phyloP scores from a whole-genome alignment of 345 rosid genomes.

The Gossypium turneri region DNA sequence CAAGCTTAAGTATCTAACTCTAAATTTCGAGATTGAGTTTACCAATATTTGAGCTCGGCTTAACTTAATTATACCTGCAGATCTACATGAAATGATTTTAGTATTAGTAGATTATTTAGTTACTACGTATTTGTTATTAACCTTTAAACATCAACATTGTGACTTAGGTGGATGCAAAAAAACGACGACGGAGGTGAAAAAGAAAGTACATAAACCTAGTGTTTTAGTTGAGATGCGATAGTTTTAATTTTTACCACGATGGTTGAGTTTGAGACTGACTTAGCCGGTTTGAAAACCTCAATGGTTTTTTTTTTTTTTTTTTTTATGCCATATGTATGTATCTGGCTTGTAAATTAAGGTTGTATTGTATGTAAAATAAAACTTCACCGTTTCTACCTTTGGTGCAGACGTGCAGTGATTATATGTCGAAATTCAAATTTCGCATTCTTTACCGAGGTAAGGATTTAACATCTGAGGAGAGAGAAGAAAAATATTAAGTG shows the following conservation, averaged over 20 bases:
- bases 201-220: slow-evolving; percentile 9
- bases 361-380: neutral
- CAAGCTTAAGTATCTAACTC: too few species aligned
- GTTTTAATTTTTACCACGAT: slow-evolving; percentile 14
- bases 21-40: too few species aligned
- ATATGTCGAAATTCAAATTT: too few species aligned
- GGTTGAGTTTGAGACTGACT: slow-evolving; percentile 13
- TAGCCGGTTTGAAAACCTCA: slow-evolving; percentile 16
- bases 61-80: too few species aligned
- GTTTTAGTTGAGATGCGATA: slow-evolving; percentile 2
- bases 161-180: slow-evolving; percentile 8
- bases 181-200: slow-evolving; percentile 20
- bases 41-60: too few species aligned
- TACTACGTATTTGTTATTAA: neutral
- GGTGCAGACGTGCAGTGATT: neutral
- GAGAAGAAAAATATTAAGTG: too few species aligned
- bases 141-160: neutral
- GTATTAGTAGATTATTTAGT: too few species aligned
- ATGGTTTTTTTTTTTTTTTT: neutral
- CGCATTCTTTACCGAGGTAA: too few species aligned
- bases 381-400: neutral
- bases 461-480: too few species aligned
- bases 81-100: too few species aligned
- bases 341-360: neutral
- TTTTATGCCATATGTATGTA: neutral